A percentile compares a stretch with the other conserved stretches of the same genome.
Evolutionary conservation across 2,329 filamentous ascomycete genomes (phyloP).

Genomic region (Microdochium trichocladiopsis): DNA sequence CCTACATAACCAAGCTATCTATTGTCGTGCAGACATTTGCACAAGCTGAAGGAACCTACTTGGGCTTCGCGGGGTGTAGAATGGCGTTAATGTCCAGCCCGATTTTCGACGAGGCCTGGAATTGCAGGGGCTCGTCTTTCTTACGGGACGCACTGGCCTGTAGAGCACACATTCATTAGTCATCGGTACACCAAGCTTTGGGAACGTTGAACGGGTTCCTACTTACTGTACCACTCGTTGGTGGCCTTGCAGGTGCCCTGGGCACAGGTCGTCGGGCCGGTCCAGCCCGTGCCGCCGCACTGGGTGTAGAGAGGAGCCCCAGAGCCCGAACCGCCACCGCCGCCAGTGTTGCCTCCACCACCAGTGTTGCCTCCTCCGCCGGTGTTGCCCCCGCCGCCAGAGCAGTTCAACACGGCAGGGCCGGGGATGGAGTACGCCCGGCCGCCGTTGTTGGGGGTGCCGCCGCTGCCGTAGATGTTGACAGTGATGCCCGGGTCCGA

Average conservation of each 20-base stretch:
- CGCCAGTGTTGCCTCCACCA: background rate
- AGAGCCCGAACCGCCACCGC: conserved; percentile 4
- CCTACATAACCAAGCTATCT: too few relatives aligned
- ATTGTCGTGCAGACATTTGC: too few relatives aligned
- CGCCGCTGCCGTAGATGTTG: conserved; percentile 23
- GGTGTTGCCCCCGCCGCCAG: conserved; percentile 29
- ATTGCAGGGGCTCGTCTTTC: too few relatives aligned
- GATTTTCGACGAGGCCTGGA: too few relatives aligned
- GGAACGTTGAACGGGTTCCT: background rate
- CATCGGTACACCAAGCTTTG: background rate
- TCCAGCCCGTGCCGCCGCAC: conserved; percentile 15
- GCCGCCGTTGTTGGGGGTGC: conserved; percentile 21
- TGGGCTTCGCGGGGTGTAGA: too few relatives aligned
- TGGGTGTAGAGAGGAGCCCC: conserved; percentile 13
- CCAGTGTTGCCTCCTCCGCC: background rate
- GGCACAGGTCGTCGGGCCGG: conserved; percentile 16
- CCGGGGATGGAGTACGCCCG: conserved; percentile 26
- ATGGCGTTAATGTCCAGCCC: too few relatives aligned
- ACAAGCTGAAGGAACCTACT: too few relatives aligned
- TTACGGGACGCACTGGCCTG: background rate
- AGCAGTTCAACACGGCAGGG: conserved; percentile 11
- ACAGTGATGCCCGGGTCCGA: conserved; percentile 24
- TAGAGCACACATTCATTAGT: background rate
- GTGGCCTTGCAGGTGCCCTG: conserved; percentile 17
- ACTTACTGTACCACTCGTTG: conserved; percentile 19